Percentiles rank a stretch among this genome's conserved stretches.
Evolutionary conservation across 2,329 filamentous ascomycete genomes (phyloP).

Genomic region (Hymenotorrendiella dingleyae): DNA sequence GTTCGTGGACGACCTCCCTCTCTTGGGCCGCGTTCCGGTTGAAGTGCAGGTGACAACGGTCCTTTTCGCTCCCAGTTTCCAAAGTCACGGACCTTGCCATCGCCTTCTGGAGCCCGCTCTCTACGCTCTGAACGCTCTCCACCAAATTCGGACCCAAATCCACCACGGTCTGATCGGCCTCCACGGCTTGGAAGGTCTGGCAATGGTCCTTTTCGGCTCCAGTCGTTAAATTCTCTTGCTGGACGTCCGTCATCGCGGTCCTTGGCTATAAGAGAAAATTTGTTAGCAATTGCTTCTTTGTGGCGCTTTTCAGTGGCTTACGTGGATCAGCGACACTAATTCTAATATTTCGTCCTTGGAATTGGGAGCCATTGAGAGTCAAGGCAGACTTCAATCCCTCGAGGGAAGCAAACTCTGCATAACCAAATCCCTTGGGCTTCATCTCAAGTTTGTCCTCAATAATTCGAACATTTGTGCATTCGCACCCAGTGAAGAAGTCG

Average conservation of each 20-base stretch:
- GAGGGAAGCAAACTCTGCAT: constrained; percentile 84
- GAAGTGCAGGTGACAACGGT: constrained; percentile 69
- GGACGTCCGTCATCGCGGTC: constrained; percentile 54
- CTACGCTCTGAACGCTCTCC: constrained; percentile 63
- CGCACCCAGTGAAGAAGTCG: constrained; percentile 79
- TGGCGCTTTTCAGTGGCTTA: constrained; percentile 49
- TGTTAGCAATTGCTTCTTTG: constrained; percentile 15
- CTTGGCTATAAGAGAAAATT: constrained; percentile 57
- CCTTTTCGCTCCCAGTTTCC: constrained; percentile 94
- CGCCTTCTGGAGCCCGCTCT: constrained; percentile 60
- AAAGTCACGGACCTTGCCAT: constrained; percentile 75
- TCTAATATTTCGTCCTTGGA: constrained; percentile 84
- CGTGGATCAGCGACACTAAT: constrained; percentile 96
- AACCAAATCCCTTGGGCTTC: constrained; percentile 96
- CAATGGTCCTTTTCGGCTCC: constrained; percentile 88
- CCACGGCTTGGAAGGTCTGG: constrained; percentile 61
- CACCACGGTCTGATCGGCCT: constrained; percentile 47
- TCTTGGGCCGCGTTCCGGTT: constrained; percentile 47
- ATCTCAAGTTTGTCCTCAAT: constrained; percentile 93
- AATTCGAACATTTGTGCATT: constrained; percentile 85
- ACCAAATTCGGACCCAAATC: constrained; percentile 45
- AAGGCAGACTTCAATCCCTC: constrained; percentile 92
- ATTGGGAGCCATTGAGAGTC: constrained; percentile 70
- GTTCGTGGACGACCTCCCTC: constrained; percentile 53
- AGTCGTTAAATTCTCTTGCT: constrained; percentile 76